These are phyloP conservation scores for Fusarium sp. DNA, from an alignment of 2,329 filamentous ascomycete genomes.

Conservation along the genomic window DNA sequence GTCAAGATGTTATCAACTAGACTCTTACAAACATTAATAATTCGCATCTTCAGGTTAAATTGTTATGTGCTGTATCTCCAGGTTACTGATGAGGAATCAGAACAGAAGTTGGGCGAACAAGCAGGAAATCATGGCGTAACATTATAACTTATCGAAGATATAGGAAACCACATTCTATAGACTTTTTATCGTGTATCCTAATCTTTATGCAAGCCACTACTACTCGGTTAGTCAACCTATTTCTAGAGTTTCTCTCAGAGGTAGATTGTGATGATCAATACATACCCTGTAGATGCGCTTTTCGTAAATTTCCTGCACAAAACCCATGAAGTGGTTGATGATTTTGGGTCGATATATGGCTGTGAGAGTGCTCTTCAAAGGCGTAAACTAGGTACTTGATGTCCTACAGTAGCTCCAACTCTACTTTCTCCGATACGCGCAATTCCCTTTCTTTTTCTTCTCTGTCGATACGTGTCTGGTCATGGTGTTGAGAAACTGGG, in stretches of 20 bases:
- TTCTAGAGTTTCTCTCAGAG: not conserved
- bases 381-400: no score
- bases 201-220: rapidly evolving
- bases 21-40: no score
- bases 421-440: no score
- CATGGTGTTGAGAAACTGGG: no score
- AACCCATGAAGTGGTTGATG: not conserved
- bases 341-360: not conserved
- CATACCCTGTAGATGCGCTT: not conserved
- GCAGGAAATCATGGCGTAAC: rapidly evolving
- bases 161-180: rapidly evolving
- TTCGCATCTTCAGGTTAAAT: no score
- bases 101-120: rapidly evolving
- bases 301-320: rapidly evolving
- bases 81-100: no score
- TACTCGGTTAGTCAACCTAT: rapidly evolving
- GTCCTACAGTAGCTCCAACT: no score
- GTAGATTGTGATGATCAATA: not conserved
- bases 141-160: rapidly evolving
- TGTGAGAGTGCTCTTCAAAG: not conserved
- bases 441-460: no score
- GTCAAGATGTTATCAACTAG: no score
- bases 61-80: no score
- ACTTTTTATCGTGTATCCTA: rapidly evolving
- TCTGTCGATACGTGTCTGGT: no score